Evolutionary conservation across 768 basidiomycete genomes (phyloP), one percentile per base, ranked within the genome.

Genomic region (Nidularia sp.): DNA sequence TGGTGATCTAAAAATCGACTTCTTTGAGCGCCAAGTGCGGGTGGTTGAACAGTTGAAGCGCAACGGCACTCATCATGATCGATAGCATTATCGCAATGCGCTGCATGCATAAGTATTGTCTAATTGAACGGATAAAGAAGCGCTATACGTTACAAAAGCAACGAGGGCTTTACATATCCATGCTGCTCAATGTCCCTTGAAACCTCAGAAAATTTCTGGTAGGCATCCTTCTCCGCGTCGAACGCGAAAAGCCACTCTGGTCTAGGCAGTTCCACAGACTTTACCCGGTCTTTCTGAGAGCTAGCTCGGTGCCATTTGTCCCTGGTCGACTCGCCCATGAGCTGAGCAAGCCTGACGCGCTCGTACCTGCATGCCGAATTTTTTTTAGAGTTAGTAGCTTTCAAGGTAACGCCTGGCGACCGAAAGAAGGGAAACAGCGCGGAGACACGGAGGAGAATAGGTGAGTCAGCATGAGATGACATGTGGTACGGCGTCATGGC

Each of bases 311-410:
- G 53, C 53, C 53, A 54, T 25, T 47, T 54, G 42, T 54, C 53
- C 39, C 53, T 49, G n/a, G 49, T 50, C 35, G 49, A 51, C 29
- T 49, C 48, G 48, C 53, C 53, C 34, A 53, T 50, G 18, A 54
- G 45, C 46, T 54, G 49, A 2, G 53, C 48, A 22, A 54, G 34
- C 13, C 53, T 13, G 10, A 54, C 31, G 29, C 49, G 47, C 41
- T 49, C 29, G 34, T 53, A 53, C 32, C 46, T 48, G 39, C 15
- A 41, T 29, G 25, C 1, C 25, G 25, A 29, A 29, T 29, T 29
- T 29, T 29, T 29, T 29, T 29, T 29, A 29, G 25, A 29, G 25
- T 29, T 29, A 29, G 25, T 29, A 29, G 25, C 25, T 29, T 29
- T 29, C 25, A 29, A 29, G 25, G 25, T 29, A 29, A 29, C 25